phyloP scores from a whole-genome alignment of 2,329 filamentous ascomycete genomes.

The Kalaharituber pfeilii region DNA sequence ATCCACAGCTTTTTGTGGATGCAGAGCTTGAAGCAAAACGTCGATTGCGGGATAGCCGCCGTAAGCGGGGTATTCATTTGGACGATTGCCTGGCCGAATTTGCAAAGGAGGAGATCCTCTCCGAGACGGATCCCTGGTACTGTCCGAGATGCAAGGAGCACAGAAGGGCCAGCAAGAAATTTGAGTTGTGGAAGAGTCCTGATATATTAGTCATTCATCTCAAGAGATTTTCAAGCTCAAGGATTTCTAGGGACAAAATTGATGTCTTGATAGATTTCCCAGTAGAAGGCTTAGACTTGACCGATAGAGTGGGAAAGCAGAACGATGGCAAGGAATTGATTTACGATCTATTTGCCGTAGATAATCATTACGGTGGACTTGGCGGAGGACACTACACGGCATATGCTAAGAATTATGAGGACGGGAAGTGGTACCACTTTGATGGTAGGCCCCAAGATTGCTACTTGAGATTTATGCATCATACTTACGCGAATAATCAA shows the following conservation, averaged over 20 bases:
- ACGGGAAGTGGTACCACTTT: slow-evolving; percentile 85
- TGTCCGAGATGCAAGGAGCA: slow-evolving; percentile 92
- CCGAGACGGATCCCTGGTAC: slow-evolving; percentile 94
- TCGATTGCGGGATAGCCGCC: slow-evolving; percentile 45
- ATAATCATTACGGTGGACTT: slow-evolving; percentile 86
- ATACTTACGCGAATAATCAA: slow-evolving; percentile 10
- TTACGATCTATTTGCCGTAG: slow-evolving; percentile 88
- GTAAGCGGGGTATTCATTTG: slow-evolving; percentile 60
- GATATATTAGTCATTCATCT: slow-evolving; percentile 91
- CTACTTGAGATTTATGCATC: slow-evolving; percentile 5
- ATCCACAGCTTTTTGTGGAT: slow-evolving; percentile 38
- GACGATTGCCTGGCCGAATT: slow-evolving; percentile 91
- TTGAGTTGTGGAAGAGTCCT: slow-evolving; percentile 90
- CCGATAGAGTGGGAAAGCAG: slow-evolving; percentile 56
- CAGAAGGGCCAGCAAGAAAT: slow-evolving; percentile 81
- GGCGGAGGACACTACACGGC: slow-evolving; percentile 95
- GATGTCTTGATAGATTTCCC: slow-evolving; percentile 86
- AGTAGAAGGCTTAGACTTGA: slow-evolving; percentile 69
- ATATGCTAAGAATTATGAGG: slow-evolving; percentile 79
- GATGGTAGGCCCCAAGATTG: slow-evolving; percentile 71
- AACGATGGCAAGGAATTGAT: slow-evolving; percentile 66
- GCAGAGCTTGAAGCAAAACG: slow-evolving; percentile 47
- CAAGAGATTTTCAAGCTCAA: slow-evolving; percentile 80
- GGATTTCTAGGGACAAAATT: slow-evolving; percentile 72
- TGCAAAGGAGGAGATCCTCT: slow-evolving; percentile 80